Base-by-base conservation (phyloP, 495 filamentous ascomycete genomes). In the Halenospora varia region DNA sequence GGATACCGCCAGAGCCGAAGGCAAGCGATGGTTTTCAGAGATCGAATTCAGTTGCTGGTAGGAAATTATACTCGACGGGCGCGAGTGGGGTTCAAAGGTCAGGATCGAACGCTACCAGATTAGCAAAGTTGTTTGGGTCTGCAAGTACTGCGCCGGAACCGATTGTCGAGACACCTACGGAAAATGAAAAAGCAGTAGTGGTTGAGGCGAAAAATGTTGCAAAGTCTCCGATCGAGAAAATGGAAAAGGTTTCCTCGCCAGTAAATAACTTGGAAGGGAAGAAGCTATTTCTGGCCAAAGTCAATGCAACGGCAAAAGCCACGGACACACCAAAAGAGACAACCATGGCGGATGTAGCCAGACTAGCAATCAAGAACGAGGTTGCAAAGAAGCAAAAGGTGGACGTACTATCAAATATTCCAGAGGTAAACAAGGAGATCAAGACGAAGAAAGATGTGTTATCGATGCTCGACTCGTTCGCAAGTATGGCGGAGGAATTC, bases 91-190 rank as follows among this genome's bases (percentile, higher is more conserved):
- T 3, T 17, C 40, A 55, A 25, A 46, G 40, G 20, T 55, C 53
- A 10, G n/a, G 0, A 2, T 47, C 53, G 40, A 55, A 55, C 19
- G 53, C 41, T 19, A 41, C 53, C 40, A 25, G 53, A 17, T 18
- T 55, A 13, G 53, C 53, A 1, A 55, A 55, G 53, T 15, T 55
- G 20, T 55, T 55, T 25, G 53, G 53, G 3, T 55, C 46, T 48
- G 53, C 40, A 11, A 55, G 17, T 2, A 39, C 40, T 6, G 23
- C 41, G 10, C 53, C 42, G 45, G 53, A 46, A 23, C 40, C 41
- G n/a, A 41, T 24, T 18, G 29, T 24, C n/a, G 39, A 35, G 29
- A 35, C 13, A 35, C 29, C 51, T 13, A 18, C 39, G 17, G 29
- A 35, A 35, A 35, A 35, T 4, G 13, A 35, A 35, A 13, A 35